Base-by-base conservation (phyloP, 2,329 filamentous ascomycete genomes). In the Trichothecium sympodiale region DNA sequence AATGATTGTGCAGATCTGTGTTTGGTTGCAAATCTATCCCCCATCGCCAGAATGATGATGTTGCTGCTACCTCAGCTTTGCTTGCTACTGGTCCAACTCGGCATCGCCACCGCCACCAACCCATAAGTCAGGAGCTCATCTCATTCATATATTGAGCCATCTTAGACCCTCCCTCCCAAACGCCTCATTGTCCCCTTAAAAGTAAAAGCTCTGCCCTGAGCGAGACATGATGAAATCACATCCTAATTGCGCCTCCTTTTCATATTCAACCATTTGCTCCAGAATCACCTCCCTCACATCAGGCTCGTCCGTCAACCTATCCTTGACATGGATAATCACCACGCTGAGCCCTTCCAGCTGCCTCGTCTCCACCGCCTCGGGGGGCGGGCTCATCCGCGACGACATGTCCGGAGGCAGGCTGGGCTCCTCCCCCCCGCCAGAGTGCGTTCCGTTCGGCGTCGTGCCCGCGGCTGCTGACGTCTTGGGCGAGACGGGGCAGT, bases 311-410 rank as follows among this genome's bases (percentile, higher is more conserved):
- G 69, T 65, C 37, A 95, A 62, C 16, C 73, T 80, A 44, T 96
- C 89, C 55, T 98, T 98, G 50, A 96, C 74, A 53, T 98, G 91
- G 27, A 96, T 96, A 37, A 96, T 76, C 34, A 95, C 78, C 2
- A 98, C 66, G 43, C 77, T 82, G 18, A 96, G 54, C 0, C 86
- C 87, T 35, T 68, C 64, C 4, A 98, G 65, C 6, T 78, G 77
- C 5, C 41, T 46, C n/a, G 51, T 29, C 2, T 50, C 42, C 14
- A 39, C 43, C 23, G 37, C 45, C 4, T 42, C 39, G 10, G 36
- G 45, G 9, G 37, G 41, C 8, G 31, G 31, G 31, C 31, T 33
- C 15, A 23, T 16, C 20, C 20, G 20, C 6, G 6, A 25, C 10
- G 20, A 10, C 6, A 10, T 10, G 20, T 25, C 20, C 8, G 31